Conservation (phyloP, 345 rosid genomes). For the Sonneratia alba region DNA sequence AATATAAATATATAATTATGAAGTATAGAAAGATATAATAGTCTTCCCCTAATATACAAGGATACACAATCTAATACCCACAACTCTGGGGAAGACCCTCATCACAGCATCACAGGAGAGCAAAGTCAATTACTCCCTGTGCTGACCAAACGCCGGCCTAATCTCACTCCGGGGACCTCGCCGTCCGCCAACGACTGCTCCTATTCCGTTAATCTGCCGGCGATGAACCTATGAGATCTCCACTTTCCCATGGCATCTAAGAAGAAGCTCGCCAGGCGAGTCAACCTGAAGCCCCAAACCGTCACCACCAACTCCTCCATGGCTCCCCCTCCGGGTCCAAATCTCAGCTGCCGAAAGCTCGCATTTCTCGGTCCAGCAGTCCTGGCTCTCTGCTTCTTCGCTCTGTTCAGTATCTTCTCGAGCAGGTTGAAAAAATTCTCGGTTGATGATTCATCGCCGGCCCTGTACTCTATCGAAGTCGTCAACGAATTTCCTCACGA, state of each 20-base stretch:
- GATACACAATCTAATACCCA: not conserved
- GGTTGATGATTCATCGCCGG: conserved; percentile 2
- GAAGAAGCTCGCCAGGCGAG: conserved; percentile 27
- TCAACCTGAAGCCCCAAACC: conserved; percentile 10
- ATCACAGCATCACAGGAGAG: not conserved
- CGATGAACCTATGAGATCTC: not conserved
- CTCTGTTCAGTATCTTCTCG: conserved; percentile 30
- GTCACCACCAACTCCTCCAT: conserved; percentile 10
- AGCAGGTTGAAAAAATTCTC: conserved; percentile 13
- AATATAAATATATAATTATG: too few relatives aligned
- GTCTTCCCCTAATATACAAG: too few relatives aligned
- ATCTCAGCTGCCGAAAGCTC: conserved; percentile 24
- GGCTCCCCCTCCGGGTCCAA: conserved; percentile 20
- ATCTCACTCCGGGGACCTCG: not conserved
- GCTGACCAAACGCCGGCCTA: not conserved
- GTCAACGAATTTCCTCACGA: conserved; percentile 65
- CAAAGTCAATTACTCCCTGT: not conserved
- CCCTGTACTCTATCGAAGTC: conserved; percentile 32
- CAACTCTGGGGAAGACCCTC: not conserved
- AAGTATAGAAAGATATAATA: too few relatives aligned
- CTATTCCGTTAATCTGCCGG: not conserved
- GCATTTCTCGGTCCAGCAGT: conserved; percentile 20
- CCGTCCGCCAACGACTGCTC: not conserved
- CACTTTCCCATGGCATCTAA: conserved; percentile 17
- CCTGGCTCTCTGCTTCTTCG: conserved; percentile 21